Percentiles rank a stretch among this genome's conserved stretches.
phyloP scores from a whole-genome alignment of 805 yeast genomes.

The Candida krabiensis region DNA sequence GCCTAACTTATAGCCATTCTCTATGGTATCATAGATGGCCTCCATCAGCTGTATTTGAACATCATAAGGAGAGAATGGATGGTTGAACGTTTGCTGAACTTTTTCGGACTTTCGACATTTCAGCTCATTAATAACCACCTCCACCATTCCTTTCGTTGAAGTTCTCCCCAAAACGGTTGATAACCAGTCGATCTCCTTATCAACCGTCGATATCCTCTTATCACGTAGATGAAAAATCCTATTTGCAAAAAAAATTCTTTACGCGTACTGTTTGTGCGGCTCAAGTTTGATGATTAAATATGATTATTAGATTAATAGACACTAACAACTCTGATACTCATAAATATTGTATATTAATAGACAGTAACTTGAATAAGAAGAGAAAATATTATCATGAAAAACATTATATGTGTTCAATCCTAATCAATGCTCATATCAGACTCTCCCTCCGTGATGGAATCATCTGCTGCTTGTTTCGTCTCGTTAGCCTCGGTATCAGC shows the following conservation, averaged over 20 bases:
- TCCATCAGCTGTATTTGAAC: conserved; percentile 80
- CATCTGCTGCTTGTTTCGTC: background rate
- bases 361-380: too few relatives aligned
- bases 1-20: conserved; percentile 59
- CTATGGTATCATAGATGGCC: conserved; percentile 64
- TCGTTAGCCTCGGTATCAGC: conserved; percentile 3
- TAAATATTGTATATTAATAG: too few relatives aligned
- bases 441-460: conserved; percentile 1
- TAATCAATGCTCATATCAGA: conserved; percentile 16
- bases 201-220: too few relatives aligned
- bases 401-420: too few relatives aligned
- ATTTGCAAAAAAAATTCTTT: background rate
- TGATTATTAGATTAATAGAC: too few relatives aligned
- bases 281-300: too few relatives aligned
- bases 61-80: conserved; percentile 79
- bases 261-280: too few relatives aligned
- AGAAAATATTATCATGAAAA: too few relatives aligned
- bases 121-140: conserved; percentile 19
- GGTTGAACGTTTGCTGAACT: conserved; percentile 43
- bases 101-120: background rate
- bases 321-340: too few relatives aligned
- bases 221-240: conserved; percentile 1
- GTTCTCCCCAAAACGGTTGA: too few relatives aligned
- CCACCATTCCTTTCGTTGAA: conserved; percentile 18
- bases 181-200: too few relatives aligned